Evolutionary conservation across 768 basidiomycete species (phyloP), one percentile per base, ranked within the genome.

Genomic region (Trametes elegans): DNA sequence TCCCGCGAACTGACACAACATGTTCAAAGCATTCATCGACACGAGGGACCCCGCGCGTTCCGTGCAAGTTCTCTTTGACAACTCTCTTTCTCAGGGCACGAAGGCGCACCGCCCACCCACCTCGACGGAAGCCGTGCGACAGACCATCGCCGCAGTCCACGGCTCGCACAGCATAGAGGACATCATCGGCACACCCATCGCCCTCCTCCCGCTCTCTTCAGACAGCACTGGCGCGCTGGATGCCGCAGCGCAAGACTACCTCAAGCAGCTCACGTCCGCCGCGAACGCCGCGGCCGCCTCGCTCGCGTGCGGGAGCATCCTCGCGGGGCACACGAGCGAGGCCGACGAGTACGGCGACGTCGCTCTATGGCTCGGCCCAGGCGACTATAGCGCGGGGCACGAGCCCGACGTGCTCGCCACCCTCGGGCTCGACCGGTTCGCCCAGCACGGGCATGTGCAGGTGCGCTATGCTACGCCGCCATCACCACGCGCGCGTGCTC

Each of bases 321-420:
- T 84, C 11, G 78, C 76, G 0, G 82, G 83, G 2, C 72, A 72
- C 28, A 65, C 71, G n/a, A 81, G 76, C 58, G 83, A 86, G 59
- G 76, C 75, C 59, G 82, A 83, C 56, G 82, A 85, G 42, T 79
- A 71, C 36, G 76, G 76, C 5, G 82, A 84, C 57, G 64, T 81
- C 21, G 79, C 73, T 4, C 42, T 84, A 29, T 82, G 79, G 77
- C 71, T 85, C 5, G 81, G 82, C 8, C 44, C 56, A 5, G 78
- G 76, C 5, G 62, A 71, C 6, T 78, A 66, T 59, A 65, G 71
- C 10, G 32, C 19, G 9, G 67, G 69, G 16, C 64, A 68, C 57
- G 70, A 69, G 56, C 48, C 6, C 14, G 66, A 65, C 24, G 58
- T 77, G 21, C 65, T 81, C 19, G 28, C 50, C 6, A 63, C 69